Evolutionary conservation across 148 eudicot genomes (phyloP), one percentile per base, ranked within the genome.

Genomic region (Polygonum aviculare): DNA sequence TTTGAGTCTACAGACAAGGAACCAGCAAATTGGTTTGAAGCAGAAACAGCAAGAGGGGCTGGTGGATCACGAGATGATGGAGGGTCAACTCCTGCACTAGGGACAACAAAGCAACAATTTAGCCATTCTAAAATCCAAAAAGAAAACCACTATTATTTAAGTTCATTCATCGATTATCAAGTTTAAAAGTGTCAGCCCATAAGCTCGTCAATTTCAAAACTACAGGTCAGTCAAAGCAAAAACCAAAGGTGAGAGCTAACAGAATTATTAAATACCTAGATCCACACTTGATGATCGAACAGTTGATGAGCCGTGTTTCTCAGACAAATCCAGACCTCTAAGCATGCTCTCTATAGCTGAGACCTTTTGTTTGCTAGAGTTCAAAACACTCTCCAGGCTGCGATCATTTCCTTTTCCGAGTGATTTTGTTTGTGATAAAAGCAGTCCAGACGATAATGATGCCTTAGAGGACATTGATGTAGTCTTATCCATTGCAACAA

Each of bases 11-110:
- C 22, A 51, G 86, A 83, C 57, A 90, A 85, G 75, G 94, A 87
- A 73, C 76, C 87, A 21, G 91, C 26, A 11, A 87, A 84, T 81
- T 86, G 93, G 78, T 83, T 87, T 71, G 99, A 95, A 74, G 99
- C 98, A 52, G 99, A 96, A 78, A 84, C 97, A 41, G 98, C 98
- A 77, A 89, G 90, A 78, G 98, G 97, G 73, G 81, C 89, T 76
- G 98, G 97, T 76, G 99, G 99, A 82, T 95, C 99, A 81, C 99
- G 97, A 86, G 98, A 93, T 72, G 99, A 93, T 76, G 97, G 99
- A 74, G 90, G 89, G 88, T 93, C 99, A 84, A 93, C 98, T 85
- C 99, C 99, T 95, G 99, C 93, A 91, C 91, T 89, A 91, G 88
- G 90, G 80, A 78, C 74, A 86, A 82, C 44, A 72, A 74, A 72